phyloP scores from a whole-genome alignment of 345 rosid species.

The Salix exigua region DNA sequence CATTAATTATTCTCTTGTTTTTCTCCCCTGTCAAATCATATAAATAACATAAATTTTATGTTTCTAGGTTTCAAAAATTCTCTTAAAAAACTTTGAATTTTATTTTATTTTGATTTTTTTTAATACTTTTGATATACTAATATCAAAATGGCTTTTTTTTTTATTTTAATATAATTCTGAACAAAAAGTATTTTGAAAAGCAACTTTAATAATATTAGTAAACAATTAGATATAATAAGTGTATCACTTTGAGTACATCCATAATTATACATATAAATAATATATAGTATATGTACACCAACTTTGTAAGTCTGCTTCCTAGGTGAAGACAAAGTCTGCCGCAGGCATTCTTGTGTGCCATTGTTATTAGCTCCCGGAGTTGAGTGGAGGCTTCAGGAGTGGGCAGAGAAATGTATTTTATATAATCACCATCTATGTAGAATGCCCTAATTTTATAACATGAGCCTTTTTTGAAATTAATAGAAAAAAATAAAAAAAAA shows the following conservation, averaged over 20 bases:
- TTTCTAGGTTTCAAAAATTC: no score
- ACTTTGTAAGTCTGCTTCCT: neutral
- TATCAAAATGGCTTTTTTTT: no score
- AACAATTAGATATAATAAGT: neutral
- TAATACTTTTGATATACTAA: no score
- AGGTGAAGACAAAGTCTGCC: conserved; percentile 14
- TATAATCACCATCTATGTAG: neutral
- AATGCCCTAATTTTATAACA: neutral
- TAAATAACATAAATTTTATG: no score
- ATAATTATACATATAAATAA: neutral
- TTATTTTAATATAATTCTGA: no score
- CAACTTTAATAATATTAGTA: no score
- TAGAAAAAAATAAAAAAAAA: neutral
- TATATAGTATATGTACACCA: neutral
- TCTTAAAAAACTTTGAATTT: no score
- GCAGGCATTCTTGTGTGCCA: neutral
- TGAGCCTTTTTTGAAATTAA: neutral
- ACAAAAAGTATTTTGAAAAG: fast-evolving
- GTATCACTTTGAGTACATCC: neutral
- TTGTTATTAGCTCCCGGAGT: neutral
- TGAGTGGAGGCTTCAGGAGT: conserved; percentile 11
- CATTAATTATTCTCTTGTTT: no score
- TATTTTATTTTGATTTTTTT: no score
- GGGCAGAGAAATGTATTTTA: neutral
- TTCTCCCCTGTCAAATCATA: no score